Evolutionary conservation across 768 basidiomycete species (phyloP), one percentile per base, ranked within the genome.

Genomic region (Suillus americanus): DNA sequence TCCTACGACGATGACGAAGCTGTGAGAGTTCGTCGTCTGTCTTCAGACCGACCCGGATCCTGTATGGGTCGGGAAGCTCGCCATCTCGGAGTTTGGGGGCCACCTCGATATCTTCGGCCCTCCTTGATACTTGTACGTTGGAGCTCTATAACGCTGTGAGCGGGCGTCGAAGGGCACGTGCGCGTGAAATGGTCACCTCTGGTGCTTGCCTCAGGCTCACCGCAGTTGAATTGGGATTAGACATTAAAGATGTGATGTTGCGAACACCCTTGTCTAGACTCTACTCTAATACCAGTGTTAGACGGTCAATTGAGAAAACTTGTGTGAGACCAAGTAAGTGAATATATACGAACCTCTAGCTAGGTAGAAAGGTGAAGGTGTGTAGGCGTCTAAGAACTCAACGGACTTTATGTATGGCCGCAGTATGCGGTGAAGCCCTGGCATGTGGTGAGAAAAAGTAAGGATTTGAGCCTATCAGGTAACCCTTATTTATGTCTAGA

Each of bases 11-110:
- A 57, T 71, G 79, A 60, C 90, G 85, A 45, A 95, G 74, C 60
- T 80, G 83, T n/a, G 78, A 74, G 53, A 95, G 84, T 68, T 91
- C 82, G 45, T 82, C 83, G 50, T 89, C 86, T 12, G 86, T 78
- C 69, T 89, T 83, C 65, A 90, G 65, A 13, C 86, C 88, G 65
- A 77, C 80, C 62, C 84, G 83, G 70, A 94, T 80, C 66, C 80
- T 84, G 77, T 82, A 94, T 3, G 92, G 92, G 77, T 94, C 92
- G 28, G 77, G 67, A 33, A 85, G 38, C 63, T 80, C 75, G 13
- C 30, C 46, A 43, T 61, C 41, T 12, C 13, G 33, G 3, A 13
- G 38, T 4, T 8, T 30, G 6, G 40, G 38, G 0, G 57, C 40
- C 5, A 8, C 28, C 18, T 59, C 57, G 10, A 59, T 13, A 13